Evolutionary conservation across 352 stramenopile genomes (phyloP).

Genomic region (Phytopythium kandeliae): DNA sequence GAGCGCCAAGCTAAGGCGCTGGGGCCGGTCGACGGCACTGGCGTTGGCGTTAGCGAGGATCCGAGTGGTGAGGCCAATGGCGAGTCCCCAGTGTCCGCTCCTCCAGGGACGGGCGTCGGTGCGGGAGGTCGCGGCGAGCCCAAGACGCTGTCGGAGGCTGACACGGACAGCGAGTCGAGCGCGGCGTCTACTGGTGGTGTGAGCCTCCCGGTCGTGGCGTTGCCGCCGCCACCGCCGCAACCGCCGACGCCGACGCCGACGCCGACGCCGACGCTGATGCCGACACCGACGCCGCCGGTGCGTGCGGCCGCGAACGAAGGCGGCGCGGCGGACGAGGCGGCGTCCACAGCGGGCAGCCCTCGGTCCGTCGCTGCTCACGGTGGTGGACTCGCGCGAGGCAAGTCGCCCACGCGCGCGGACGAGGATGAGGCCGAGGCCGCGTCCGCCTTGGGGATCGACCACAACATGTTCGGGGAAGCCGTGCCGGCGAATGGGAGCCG

Average conservation of each 20-base stretch:
- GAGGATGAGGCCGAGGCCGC: constrained; percentile 9
- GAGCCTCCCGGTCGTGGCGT: too few relatives aligned
- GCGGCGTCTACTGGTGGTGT: too few relatives aligned
- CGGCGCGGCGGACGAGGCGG: too few relatives aligned
- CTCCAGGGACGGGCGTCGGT: too few relatives aligned
- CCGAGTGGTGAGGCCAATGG: not conserved
- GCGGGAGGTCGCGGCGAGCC: too few relatives aligned
- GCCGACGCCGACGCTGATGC: too few relatives aligned
- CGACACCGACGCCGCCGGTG: too few relatives aligned
- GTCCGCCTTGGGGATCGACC: not conserved
- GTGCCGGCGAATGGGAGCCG: too few relatives aligned
- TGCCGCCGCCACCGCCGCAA: too few relatives aligned
- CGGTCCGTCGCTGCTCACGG: too few relatives aligned
- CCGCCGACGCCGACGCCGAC: too few relatives aligned
- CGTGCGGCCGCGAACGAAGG: not conserved
- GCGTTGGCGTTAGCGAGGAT: not conserved
- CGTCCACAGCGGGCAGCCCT: too few relatives aligned
- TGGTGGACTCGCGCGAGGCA: not conserved
- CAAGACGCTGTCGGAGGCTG: not conserved
- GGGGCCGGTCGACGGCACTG: not conserved
- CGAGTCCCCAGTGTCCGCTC: not conserved
- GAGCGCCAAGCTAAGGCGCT: not conserved
- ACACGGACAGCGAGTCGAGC: constrained; percentile 2
- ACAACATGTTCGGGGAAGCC: constrained; percentile 18
- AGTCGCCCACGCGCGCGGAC: constrained; percentile 10